Percentiles rank a stretch among this genome's conserved stretches.
These are phyloP conservation scores for Polygonum maritimum DNA, from an alignment of 148 eudicot species.

Conservation along the genomic window DNA sequence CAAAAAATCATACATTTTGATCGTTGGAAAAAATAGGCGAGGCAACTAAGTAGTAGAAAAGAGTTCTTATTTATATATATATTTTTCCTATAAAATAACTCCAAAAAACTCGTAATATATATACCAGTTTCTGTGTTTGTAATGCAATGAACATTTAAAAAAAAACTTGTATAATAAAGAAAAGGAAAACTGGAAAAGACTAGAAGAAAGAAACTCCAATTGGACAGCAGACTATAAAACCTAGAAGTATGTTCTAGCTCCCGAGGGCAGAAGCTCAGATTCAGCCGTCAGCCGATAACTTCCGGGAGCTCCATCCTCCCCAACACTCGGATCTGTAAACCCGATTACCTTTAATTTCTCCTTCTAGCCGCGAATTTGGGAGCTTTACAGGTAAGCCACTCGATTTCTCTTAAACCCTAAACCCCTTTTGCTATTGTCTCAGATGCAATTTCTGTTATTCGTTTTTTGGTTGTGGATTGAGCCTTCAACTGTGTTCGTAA, in stretches of 20 bases:
- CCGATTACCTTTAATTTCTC: background rate
- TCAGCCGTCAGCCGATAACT: background rate
- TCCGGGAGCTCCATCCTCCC: background rate
- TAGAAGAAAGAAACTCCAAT: background rate
- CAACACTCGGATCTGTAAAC: background rate
- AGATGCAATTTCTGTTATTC: background rate
- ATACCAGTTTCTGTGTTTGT: no score
- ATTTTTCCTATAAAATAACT: no score
- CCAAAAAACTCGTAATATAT: no score
- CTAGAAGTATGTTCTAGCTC: background rate
- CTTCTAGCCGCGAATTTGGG: background rate
- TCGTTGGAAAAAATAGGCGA: no score
- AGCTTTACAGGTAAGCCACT: background rate
- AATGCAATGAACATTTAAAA: no score
- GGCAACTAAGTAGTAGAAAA: no score
- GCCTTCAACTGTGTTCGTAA: background rate
- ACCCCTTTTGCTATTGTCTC: background rate
- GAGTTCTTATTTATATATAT: no score
- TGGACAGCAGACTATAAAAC: background rate
- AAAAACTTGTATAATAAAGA: no score
- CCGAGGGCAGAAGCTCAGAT: background rate
- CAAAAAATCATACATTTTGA: no score
- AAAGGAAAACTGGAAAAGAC: background rate
- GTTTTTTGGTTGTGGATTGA: background rate
- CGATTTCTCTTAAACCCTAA: conserved; percentile 1